A percentile compares a stretch with the other conserved stretches of the same genome.
phyloP scores from a whole-genome alignment of 106 monocot genomes.

The Apostasia shenzhenica region DNA sequence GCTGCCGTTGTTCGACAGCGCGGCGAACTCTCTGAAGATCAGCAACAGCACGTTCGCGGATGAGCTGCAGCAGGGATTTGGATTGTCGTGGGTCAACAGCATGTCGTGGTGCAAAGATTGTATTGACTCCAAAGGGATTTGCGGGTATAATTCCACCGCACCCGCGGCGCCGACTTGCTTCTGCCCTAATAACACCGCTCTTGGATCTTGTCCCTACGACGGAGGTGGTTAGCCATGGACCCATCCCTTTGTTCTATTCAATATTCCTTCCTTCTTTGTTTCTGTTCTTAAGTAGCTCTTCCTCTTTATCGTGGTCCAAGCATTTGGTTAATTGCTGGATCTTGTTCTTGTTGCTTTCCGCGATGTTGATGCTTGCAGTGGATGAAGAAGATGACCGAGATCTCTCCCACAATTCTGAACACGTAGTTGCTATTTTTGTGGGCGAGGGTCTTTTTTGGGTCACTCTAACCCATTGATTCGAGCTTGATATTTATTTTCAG shows the following conservation, averaged over 20 bases:
- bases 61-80: constrained; percentile 21
- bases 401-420: too few species aligned
- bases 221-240: background rate
- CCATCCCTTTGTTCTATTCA: background rate
- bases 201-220: constrained; percentile 1
- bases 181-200: constrained; percentile 7
- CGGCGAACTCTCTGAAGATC: background rate
- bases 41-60: background rate
- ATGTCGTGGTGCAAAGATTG: constrained; percentile 18
- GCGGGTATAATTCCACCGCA: constrained; percentile 2
- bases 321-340: too few species aligned
- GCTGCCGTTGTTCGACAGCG: constrained; percentile 3
- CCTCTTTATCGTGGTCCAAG: too few species aligned
- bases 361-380: too few species aligned
- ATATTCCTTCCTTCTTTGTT: background rate
- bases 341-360: background rate
- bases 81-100: constrained; percentile 14
- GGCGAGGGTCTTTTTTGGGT: too few species aligned
- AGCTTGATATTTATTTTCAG: too few species aligned
- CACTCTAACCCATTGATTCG: too few species aligned
- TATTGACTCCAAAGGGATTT: constrained; percentile 17
- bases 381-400: too few species aligned
- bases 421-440: too few species aligned
- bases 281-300: too few species aligned
- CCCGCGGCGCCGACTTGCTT: constrained; percentile 5